Evolutionary conservation across 2,329 filamentous ascomycete genomes (phyloP).

Genomic region (Colletotrichum godetiae): DNA sequence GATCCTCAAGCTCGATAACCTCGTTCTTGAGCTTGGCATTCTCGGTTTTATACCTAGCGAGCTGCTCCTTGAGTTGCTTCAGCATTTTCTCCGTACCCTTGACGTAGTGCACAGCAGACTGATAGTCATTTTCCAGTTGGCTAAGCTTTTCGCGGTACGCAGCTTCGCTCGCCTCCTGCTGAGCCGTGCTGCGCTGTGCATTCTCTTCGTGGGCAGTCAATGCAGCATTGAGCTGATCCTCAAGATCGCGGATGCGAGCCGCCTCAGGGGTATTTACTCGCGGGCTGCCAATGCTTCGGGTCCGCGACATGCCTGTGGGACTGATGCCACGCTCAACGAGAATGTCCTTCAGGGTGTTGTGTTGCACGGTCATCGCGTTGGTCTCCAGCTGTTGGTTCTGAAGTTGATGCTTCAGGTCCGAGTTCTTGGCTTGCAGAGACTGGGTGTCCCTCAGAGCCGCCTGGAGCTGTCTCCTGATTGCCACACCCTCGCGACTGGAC

Average conservation of each 20-base stretch:
- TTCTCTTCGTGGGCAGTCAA: conserved; percentile 87
- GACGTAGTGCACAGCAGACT: conserved; percentile 97
- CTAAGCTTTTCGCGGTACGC: conserved; percentile 93
- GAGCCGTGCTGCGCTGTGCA: conserved; percentile 79
- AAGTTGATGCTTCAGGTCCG: conserved; percentile 84
- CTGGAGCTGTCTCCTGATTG: conserved; percentile 90
- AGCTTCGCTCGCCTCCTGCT: conserved; percentile 87
- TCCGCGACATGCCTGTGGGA: conserved; percentile 76
- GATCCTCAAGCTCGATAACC: conserved; percentile 75
- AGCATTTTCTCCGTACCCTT: conserved; percentile 99
- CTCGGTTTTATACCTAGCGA: conserved; percentile 90
- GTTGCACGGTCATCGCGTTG: conserved; percentile 93
- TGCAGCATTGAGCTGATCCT: conserved; percentile 84
- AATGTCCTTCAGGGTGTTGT: conserved; percentile 93
- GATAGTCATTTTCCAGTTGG: conserved; percentile 96
- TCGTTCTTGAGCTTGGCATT: conserved; percentile 87
- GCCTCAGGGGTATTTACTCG: conserved; percentile 84
- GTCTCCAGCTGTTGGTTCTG: conserved; percentile 90
- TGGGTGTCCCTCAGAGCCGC: conserved; percentile 85
- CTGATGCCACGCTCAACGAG: conserved; percentile 90
- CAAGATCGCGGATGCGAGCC: conserved; percentile 82
- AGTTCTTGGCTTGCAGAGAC: conserved; percentile 81
- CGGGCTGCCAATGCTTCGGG: conserved; percentile 78
- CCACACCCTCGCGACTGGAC: conserved; percentile 90
- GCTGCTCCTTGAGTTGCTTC: conserved; percentile 96